Percentiles rank a stretch among this genome's conserved stretches.
Evolutionary conservation across 2,329 filamentous ascomycete species (phyloP).

Genomic region (Ophiostoma novo-ulmi): DNA sequence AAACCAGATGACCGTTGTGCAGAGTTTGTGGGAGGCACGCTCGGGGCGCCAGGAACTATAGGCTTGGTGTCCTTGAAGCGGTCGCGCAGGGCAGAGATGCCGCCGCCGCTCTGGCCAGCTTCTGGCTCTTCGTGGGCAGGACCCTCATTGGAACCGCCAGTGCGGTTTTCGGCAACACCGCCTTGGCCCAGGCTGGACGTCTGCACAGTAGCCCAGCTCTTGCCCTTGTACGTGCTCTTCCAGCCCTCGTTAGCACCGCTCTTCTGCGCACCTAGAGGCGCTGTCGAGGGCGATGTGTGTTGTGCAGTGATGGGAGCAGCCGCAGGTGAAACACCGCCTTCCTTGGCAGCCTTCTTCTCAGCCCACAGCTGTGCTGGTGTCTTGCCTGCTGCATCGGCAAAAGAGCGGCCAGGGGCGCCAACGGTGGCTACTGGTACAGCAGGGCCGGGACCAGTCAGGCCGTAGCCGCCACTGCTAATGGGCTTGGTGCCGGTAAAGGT

Average conservation of each 20-base stretch:
- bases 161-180: constrained; percentile 55
- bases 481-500: constrained; percentile 82
- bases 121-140: constrained; percentile 40
- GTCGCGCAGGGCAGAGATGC: constrained; percentile 70
- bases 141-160: constrained; percentile 48
- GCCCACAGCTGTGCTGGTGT: constrained; percentile 96
- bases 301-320: constrained; percentile 28
- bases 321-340: constrained; percentile 35
- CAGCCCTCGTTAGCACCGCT: constrained; percentile 69
- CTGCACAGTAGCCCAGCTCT: constrained; percentile 82
- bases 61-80: constrained; percentile 74
- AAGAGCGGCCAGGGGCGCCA: constrained; percentile 80
- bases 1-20: constrained; percentile 28
- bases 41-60: constrained; percentile 48
- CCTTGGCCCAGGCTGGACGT: constrained; percentile 66
- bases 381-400: constrained; percentile 91
- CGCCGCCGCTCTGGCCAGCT: constrained; percentile 54
- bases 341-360: constrained; percentile 78
- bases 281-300: constrained; percentile 33
- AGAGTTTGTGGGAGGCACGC: constrained; percentile 30
- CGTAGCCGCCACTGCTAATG: constrained; percentile 64
- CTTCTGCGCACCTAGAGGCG: constrained; percentile 50
- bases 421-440: constrained; percentile 56
- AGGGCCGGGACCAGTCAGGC: constrained; percentile 57
- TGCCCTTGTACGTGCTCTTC: constrained; percentile 88